Base-by-base conservation (phyloP, 805 yeast species). In the Cyberlindnera euphorbiiphila region DNA sequence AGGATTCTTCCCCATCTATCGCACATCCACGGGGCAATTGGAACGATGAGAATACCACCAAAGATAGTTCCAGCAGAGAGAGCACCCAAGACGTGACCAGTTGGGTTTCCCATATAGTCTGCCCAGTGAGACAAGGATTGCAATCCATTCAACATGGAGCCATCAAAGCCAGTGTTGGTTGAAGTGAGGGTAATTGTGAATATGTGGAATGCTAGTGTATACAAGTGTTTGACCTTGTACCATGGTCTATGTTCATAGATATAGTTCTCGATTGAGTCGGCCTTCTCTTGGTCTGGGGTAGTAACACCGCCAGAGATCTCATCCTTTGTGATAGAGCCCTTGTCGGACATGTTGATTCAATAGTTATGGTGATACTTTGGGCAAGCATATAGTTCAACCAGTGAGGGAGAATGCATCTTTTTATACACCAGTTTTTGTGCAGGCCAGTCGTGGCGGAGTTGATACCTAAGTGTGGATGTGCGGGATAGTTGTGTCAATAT, bases 111-210 rank as follows among this genome's bases (percentile, higher is more conserved):
- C 54, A 72, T 63, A 28, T 57, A 57, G 5, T 49, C 35, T 16
- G 49, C 46, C 74, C 76, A 74, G 16, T 46, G 37, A 2, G 42
- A 32, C 39, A 70, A 54, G 6, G 71, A 56, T 43, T 74, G 78
- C 38, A 72, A 58, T 23, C 72, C 74, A 47, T 73, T 72, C 50
- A 73, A 54, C 66, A 73, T 60, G 13, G 69, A 64, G 36, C 70
- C 71, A 57, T 69, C 74, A 41, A 59, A 70, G 36, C 74, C 74
- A 37, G 54, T 64, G 46, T 67, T 69, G 29, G 74, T 65, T 4
- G 77, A 65, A 22, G 72, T 60, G 28, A 72, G 49, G 16, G 75
- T 64, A 40, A 66, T 60, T n/a, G 68, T 49, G 24, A 69, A 56
- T 28, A 72, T 51, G 6, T 60, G 53, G 29, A 57, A 47, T 33